Evolutionary conservation across 1,284 basidiomycete genomes (phyloP), one percentile per base, ranked within the genome.

Genomic region (Waitea zeae): DNA sequence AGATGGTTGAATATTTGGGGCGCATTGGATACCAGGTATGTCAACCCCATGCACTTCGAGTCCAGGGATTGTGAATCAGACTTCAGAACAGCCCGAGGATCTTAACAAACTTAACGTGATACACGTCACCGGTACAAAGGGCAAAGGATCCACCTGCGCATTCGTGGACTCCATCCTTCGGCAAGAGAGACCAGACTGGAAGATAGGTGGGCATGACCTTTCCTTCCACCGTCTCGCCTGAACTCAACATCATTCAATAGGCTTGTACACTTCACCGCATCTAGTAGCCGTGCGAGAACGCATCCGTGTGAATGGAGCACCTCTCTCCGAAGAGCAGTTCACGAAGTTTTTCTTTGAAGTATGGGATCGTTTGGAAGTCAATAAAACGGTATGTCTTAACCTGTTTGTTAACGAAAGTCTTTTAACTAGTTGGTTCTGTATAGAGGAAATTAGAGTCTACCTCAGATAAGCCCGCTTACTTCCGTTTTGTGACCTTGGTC

Each of bases 81-180:
- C 34, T 37, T 38, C 36, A 28, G 39, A 36, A 36, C 33, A 88
- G 87, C 71, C 83, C 17, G 58, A 69, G 36, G 79, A 92, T 45
- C 63, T 99, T 35, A 92, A 98, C 53, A 58, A 59, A 32, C 64
- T 98, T 41, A 95, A 97, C 53, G 88, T 92, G 37, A 71, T 98
- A 20, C 95, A 99, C 59, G 79, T 99, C 48, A 93, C 95, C 11
- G 95, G 95, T 2, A 99, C 95, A 3, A 99, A 99, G 57, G 95
- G 95, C 31, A 99, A 99, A 53, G 95, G 95, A 3, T 97, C 90
- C 3, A 95, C 95, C 0, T 88, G 84, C 38, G 93, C 95, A 2
- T 98, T 98, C 47, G 69, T 71, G 3, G 77, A 87, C 50, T 82
- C 77, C 5, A 70, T 84, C 36, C 53, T 87, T 37, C 69, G 76